Evolutionary conservation across 257 asterid genomes (phyloP).

Genomic region (Marsdenia floribunda): DNA sequence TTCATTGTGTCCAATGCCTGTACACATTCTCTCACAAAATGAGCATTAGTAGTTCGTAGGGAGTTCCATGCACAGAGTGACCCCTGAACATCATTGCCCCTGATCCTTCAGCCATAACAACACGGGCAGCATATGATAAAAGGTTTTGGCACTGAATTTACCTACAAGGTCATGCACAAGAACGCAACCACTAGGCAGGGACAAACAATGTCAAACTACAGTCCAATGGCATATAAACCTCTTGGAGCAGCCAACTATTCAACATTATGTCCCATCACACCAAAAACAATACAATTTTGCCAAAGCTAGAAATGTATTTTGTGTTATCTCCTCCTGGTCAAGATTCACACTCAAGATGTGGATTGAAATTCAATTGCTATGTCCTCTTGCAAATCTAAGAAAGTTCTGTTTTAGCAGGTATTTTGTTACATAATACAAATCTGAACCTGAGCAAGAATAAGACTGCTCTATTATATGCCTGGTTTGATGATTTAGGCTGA

Average conservation of each 20-base stretch:
- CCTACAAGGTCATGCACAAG: not conserved
- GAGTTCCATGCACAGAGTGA: not conserved
- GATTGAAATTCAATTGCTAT: not conserved
- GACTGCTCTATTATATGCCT: not conserved
- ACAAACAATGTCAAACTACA: not conserved
- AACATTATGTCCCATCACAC: not conserved
- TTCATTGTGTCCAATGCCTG: slow-evolving; percentile 81
- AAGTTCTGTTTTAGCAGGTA: not conserved
- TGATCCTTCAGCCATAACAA: not conserved
- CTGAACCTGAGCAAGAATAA: not conserved
- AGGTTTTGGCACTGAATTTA: too few species aligned
- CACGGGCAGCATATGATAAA: not conserved
- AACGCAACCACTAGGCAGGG: not conserved
- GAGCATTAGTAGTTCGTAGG: not conserved
- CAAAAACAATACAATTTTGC: not conserved
- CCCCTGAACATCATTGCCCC: not conserved
- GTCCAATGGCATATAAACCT: not conserved
- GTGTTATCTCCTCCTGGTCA: not conserved
- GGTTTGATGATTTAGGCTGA: not conserved
- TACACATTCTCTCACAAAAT: not conserved
- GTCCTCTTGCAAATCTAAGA: not conserved
- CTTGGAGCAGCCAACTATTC: not conserved
- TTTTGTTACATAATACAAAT: not conserved
- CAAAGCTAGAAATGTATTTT: not conserved
- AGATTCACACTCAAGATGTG: not conserved